Evolutionary conservation across 1,284 basidiomycete species (phyloP).

Genomic region (Butyriboletus appendiculatus): DNA sequence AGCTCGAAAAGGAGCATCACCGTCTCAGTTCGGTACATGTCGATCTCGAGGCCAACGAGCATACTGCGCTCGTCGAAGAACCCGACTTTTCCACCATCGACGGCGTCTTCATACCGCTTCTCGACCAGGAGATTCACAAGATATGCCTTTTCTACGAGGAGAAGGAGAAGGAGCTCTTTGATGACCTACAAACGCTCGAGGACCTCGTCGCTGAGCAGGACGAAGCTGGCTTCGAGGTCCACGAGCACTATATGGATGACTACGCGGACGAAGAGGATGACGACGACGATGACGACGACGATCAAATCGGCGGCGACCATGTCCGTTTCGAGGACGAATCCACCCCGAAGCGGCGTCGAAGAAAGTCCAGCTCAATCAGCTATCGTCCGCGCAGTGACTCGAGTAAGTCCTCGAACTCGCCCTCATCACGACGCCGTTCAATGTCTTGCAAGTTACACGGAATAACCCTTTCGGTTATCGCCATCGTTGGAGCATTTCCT

Average conservation of each 20-base stretch:
- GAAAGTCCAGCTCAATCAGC: slow-evolving; percentile 40
- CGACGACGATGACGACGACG: slow-evolving; percentile 69
- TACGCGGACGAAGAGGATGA: slow-evolving; percentile 66
- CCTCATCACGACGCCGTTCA: neutral
- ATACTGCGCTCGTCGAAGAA: slow-evolving; percentile 49
- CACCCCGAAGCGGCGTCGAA: slow-evolving; percentile 32
- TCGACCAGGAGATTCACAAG: slow-evolving; percentile 87
- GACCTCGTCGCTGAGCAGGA: slow-evolving; percentile 69
- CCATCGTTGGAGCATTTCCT: slow-evolving; percentile 55
- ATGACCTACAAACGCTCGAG: slow-evolving; percentile 65
- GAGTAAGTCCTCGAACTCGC: slow-evolving; percentile 17
- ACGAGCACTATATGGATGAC: slow-evolving; percentile 48
- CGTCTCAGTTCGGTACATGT: slow-evolving; percentile 42
- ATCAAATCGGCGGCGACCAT: slow-evolving; percentile 47
- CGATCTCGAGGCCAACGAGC: slow-evolving; percentile 70
- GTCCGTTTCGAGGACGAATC: slow-evolving; percentile 51
- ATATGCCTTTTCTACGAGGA: slow-evolving; percentile 79
- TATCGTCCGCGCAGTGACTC: slow-evolving; percentile 27
- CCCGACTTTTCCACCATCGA: slow-evolving; percentile 47
- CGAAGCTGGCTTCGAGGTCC: slow-evolving; percentile 57
- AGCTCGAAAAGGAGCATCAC: slow-evolving; percentile 74
- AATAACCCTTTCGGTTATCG: slow-evolving; percentile 33
- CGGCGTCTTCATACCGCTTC: slow-evolving; percentile 66
- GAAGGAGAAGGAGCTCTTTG: slow-evolving; percentile 74
- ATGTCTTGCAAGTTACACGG: slow-evolving; percentile 23